These are phyloP conservation scores for Candida loeiensis DNA, from an alignment of 805 yeast species.

Conservation along the genomic window DNA sequence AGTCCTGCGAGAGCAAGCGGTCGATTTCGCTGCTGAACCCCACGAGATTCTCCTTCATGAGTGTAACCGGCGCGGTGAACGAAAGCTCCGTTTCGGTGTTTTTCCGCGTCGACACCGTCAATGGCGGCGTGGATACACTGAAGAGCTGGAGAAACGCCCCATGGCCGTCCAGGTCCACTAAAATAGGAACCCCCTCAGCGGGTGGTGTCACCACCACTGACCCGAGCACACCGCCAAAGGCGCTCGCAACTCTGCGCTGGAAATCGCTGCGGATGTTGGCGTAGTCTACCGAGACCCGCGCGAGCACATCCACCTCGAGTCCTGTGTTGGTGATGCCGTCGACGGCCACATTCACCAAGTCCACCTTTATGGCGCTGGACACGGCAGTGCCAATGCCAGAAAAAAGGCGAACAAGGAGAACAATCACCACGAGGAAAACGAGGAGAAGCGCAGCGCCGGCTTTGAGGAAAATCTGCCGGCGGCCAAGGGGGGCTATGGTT, in stretches of 20 bases:
- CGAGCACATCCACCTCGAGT: slow-evolving; percentile 25
- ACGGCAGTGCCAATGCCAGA: neutral
- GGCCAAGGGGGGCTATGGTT: neutral
- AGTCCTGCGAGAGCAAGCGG: slow-evolving; percentile 2
- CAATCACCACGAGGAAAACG: neutral
- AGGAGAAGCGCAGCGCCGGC: neutral
- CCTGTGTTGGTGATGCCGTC: slow-evolving; percentile 23
- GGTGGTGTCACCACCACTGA: slow-evolving; percentile 20
- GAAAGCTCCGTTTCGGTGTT: slow-evolving; percentile 21
- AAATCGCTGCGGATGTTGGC: slow-evolving; percentile 20
- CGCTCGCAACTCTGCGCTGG: slow-evolving; percentile 19
- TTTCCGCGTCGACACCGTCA: slow-evolving; percentile 20
- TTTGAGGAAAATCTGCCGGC: neutral
- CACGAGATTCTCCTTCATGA: slow-evolving; percentile 18
- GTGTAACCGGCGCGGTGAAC: slow-evolving; percentile 18
- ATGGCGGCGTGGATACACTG: slow-evolving; percentile 25
- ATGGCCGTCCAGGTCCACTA: slow-evolving; percentile 6
- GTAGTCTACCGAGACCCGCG: slow-evolving; percentile 26
- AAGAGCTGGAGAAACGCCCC: slow-evolving; percentile 22
- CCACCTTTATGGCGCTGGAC: neutral
- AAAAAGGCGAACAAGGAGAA: neutral
- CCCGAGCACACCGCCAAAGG: slow-evolving; percentile 23
- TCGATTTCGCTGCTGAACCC: slow-evolving; percentile 14
- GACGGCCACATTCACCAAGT: slow-evolving; percentile 16
- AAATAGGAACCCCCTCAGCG: slow-evolving; percentile 17